Conservation (phyloP, 495 filamentous ascomycete genomes). For the Aspergillus mulundensis region DNA sequence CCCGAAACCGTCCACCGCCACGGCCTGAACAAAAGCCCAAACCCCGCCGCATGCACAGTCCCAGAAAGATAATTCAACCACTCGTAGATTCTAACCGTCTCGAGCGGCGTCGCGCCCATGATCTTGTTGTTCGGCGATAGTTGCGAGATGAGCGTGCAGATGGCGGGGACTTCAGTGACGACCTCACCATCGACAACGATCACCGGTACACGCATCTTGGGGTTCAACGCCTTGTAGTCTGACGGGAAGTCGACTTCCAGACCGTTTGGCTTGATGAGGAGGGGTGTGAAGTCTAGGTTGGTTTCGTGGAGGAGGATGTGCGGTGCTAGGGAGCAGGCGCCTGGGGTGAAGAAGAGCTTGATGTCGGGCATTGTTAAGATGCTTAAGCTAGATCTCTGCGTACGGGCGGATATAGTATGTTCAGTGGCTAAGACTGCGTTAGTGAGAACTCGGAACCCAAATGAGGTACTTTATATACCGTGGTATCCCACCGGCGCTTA, state of each 20-base stretch:
- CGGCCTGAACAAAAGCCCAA: constrained; percentile 20
- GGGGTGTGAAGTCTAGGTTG: constrained; percentile 17
- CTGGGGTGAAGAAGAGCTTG: constrained; percentile 24
- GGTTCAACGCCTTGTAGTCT: constrained; percentile 27
- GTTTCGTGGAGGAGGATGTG: constrained; percentile 33
- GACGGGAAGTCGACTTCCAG: not conserved
- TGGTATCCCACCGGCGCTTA: too few species aligned
- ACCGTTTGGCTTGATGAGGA: not conserved
- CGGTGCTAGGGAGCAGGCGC: constrained; percentile 32
- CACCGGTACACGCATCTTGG: constrained; percentile 29
- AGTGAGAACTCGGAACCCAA: too few species aligned
- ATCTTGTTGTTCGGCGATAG: constrained; percentile 24
- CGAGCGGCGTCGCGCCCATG: constrained; percentile 25
- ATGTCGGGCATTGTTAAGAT: constrained; percentile 4
- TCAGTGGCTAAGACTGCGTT: too few species aligned
- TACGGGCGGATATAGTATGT: too few species aligned
- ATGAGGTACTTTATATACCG: too few species aligned
- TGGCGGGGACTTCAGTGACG: constrained; percentile 36
- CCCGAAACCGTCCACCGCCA: constrained; percentile 7
- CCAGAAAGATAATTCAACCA: constrained; percentile 39
- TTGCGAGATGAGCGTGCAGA: constrained; percentile 16
- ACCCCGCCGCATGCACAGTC: constrained; percentile 29
- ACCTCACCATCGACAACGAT: constrained; percentile 24
- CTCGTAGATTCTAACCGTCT: constrained; percentile 29
- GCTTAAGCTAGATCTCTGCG: too few species aligned